These are phyloP conservation scores for Lignosus rhinocerotis DNA, from an alignment of 1,284 basidiomycete genomes.

Conservation along the genomic window DNA sequence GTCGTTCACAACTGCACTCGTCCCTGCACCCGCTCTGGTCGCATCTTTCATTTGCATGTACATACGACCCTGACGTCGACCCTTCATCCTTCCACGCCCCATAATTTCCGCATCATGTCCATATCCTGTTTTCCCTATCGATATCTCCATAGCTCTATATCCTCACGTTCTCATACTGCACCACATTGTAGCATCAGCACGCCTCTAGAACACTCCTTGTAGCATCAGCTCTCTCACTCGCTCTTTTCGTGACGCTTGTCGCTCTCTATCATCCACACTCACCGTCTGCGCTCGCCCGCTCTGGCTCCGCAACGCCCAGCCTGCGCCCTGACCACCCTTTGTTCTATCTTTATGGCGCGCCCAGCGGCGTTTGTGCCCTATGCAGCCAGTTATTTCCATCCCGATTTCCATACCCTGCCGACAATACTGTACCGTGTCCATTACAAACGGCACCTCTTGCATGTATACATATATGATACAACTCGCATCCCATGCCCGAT, in stretches of 20 bases:
- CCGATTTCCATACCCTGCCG: not conserved
- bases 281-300: too few species aligned
- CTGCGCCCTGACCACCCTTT: slow-evolving; percentile 15
- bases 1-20: not conserved
- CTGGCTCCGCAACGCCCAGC: not conserved
- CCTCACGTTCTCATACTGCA: not conserved
- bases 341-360: slow-evolving; percentile 22
- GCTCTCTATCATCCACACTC: not conserved
- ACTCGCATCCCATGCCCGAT: too few species aligned
- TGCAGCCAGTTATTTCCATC: not conserved
- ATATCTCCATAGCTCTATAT: slow-evolving; percentile 1
- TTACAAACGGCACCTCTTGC: not conserved
- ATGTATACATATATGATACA: too few species aligned
- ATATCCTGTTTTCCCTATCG: not conserved
- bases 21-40: slow-evolving; percentile 7
- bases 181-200: slow-evolving; percentile 26
- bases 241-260: too few species aligned
- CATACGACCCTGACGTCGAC: not conserved
- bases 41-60: slow-evolving; percentile 4
- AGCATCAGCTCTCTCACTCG: slow-evolving; percentile 15
- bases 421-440: not conserved
- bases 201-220: slow-evolving; percentile 13
- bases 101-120: not conserved
- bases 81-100: not conserved
- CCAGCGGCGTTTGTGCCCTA: slow-evolving; percentile 1